phyloP scores from a whole-genome alignment of 148 eudicot species.

The Vaccinium myrtillus region DNA sequence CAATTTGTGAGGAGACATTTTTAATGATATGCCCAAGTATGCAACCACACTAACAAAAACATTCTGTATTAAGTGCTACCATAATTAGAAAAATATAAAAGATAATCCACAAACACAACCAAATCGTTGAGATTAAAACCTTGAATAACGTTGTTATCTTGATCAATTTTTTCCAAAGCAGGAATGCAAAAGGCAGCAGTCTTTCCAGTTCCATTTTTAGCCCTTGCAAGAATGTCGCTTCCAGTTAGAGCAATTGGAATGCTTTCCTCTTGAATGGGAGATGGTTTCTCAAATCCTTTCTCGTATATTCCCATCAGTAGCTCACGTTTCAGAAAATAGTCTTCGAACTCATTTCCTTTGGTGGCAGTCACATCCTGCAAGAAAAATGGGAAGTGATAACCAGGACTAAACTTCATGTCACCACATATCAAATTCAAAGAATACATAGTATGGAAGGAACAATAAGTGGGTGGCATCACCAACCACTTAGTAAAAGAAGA shows the following conservation, averaged over 20 bases:
- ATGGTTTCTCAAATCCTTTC: constrained; percentile 83
- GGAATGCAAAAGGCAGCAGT: constrained; percentile 93
- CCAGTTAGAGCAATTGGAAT: constrained; percentile 94
- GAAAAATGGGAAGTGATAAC: constrained; percentile 14
- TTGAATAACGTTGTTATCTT: constrained; percentile 80
- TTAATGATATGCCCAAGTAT: background rate
- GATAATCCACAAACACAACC: background rate
- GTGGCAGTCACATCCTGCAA: constrained; percentile 87
- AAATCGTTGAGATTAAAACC: constrained; percentile 36
- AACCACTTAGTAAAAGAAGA: background rate
- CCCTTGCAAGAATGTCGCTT: constrained; percentile 86
- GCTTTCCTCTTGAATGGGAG: constrained; percentile 92
- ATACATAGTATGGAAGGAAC: background rate
- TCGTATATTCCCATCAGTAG: constrained; percentile 90
- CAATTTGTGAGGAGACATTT: background rate
- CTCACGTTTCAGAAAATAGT: constrained; percentile 83
- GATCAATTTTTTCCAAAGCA: constrained; percentile 80
- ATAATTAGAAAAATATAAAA: constrained; percentile 14
- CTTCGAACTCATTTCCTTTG: constrained; percentile 92
- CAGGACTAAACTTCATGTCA: constrained; percentile 1
- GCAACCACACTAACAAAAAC: background rate
- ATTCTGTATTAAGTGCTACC: background rate
- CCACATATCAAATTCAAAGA: background rate
- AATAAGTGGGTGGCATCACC: background rate
- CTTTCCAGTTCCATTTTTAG: constrained; percentile 90